These are phyloP conservation scores for Parafenestella ontariensis DNA, from an alignment of 2,329 filamentous ascomycete genomes.

Conservation along the genomic window DNA sequence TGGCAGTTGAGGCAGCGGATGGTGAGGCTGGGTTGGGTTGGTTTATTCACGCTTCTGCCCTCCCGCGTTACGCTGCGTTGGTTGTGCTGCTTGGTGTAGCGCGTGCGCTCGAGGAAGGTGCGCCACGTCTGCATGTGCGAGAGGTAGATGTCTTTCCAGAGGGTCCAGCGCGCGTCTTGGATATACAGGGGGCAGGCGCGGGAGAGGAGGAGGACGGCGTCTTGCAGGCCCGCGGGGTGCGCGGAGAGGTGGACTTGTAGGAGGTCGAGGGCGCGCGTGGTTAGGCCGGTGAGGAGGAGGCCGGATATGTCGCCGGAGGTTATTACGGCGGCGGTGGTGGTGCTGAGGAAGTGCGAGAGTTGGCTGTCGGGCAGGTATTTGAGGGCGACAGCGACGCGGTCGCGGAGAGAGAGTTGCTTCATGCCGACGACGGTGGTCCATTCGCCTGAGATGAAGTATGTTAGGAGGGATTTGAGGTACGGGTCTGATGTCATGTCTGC, in stretches of 20 bases:
- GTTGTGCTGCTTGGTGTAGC: constrained; percentile 79
- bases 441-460: constrained; percentile 76
- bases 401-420: constrained; percentile 73
- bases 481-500: constrained; percentile 73
- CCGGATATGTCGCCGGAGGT: constrained; percentile 76
- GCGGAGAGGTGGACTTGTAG: constrained; percentile 78
- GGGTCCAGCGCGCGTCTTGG: constrained; percentile 75
- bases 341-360: constrained; percentile 53
- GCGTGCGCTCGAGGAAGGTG: constrained; percentile 75
- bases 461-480: constrained; percentile 80
- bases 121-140: constrained; percentile 74
- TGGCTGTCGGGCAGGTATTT: constrained; percentile 69
- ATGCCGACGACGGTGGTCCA: constrained; percentile 79
- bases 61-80: constrained; percentile 69
- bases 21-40: constrained; percentile 70
- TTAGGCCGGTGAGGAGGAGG: constrained; percentile 78
- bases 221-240: constrained; percentile 76
- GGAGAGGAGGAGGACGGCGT: constrained; percentile 75
- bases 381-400: constrained; percentile 77
- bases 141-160: constrained; percentile 79
- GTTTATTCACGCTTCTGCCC: constrained; percentile 68
- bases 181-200: constrained; percentile 79
- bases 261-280: constrained; percentile 74
- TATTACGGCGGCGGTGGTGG: constrained; percentile 66
- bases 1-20: constrained; percentile 80